A percentile compares a stretch with the other conserved stretches of the same genome.
phyloP scores from a whole-genome alignment of 441 rosid genomes.

The Syzygium malaccense region DNA sequence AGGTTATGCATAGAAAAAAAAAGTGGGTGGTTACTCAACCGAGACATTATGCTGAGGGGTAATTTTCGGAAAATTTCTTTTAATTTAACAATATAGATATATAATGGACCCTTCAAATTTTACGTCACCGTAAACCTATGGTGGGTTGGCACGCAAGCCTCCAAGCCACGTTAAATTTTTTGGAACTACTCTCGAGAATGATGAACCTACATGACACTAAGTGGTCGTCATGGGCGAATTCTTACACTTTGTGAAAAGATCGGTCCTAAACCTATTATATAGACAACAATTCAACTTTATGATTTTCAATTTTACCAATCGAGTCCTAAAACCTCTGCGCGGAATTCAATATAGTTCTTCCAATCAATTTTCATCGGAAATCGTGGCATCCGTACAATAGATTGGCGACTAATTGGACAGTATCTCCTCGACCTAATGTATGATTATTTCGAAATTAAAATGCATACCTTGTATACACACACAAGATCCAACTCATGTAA shows the following conservation, averaged over 20 bases:
- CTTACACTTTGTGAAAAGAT: not conserved
- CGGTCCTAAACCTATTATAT: not conserved
- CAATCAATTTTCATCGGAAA: not conserved
- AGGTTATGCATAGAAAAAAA: not conserved
- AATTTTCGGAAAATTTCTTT: not conserved
- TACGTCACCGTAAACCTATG: too few relatives aligned
- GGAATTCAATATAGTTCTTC: not conserved
- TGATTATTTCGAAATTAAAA: not conserved
- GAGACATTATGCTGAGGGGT: not conserved
- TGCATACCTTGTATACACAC: not conserved
- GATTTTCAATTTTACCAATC: not conserved
- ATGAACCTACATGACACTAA: not conserved
- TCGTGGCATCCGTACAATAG: fast-evolving
- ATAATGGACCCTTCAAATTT: too few relatives aligned
- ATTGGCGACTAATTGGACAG: fast-evolving
- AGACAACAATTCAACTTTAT: not conserved
- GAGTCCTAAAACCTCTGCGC: fast-evolving
- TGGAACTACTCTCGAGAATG: not conserved
- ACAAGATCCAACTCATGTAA: not conserved
- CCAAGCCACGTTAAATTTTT: not conserved
- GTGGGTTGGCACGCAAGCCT: not conserved
- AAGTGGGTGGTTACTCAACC: not conserved
- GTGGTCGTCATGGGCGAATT: not conserved
- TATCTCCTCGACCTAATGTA: not conserved
- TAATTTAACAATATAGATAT: too few relatives aligned